These are phyloP conservation scores for Sordariomycetes sp. DNA, from an alignment of 2,329 filamentous ascomycete species.

Conservation along the genomic window DNA sequence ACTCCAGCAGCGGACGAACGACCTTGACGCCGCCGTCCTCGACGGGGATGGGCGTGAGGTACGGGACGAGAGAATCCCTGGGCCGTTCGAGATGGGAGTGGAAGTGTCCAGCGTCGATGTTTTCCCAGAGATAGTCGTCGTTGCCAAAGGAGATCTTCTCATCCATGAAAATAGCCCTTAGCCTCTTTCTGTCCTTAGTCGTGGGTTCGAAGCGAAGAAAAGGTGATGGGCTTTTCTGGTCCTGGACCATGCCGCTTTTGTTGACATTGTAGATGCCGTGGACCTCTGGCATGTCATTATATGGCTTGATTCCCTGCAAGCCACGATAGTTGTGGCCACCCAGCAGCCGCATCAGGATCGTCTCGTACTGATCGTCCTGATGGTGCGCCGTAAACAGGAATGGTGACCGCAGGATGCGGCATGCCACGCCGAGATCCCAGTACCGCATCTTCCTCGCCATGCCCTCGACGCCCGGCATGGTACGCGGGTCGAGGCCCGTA, in stretches of 20 bases:
- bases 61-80: conserved; percentile 14
- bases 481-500: conserved; percentile 17
- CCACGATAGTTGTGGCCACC: conserved; percentile 61
- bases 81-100: conserved; percentile 12
- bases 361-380: conserved; percentile 85
- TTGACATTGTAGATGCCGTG: conserved; percentile 63
- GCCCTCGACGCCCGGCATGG: conserved; percentile 62
- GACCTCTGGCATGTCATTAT: conserved; percentile 74
- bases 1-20: conserved; percentile 60
- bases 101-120: conserved; percentile 15
- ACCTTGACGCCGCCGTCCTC: conserved; percentile 60
- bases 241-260: conserved; percentile 50
- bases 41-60: conserved; percentile 25
- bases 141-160: conserved; percentile 6
- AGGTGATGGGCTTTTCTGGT: conserved; percentile 26
- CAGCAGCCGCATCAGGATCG: conserved; percentile 69
- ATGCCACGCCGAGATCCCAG: conserved; percentile 55
- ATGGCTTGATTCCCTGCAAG: conserved; percentile 57
- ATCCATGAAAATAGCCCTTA: conserved; percentile 18
- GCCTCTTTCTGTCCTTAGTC: conserved; percentile 15
- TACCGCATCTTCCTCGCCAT: conserved; percentile 68
- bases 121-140: background rate
- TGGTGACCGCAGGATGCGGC: conserved; percentile 37
- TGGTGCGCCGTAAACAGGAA: conserved; percentile 78
- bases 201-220: conserved; percentile 27